Conservation (phyloP, 2,329 filamentous ascomycete genomes). For the Ophiocordyceps camponoti-leonardi region DNA sequence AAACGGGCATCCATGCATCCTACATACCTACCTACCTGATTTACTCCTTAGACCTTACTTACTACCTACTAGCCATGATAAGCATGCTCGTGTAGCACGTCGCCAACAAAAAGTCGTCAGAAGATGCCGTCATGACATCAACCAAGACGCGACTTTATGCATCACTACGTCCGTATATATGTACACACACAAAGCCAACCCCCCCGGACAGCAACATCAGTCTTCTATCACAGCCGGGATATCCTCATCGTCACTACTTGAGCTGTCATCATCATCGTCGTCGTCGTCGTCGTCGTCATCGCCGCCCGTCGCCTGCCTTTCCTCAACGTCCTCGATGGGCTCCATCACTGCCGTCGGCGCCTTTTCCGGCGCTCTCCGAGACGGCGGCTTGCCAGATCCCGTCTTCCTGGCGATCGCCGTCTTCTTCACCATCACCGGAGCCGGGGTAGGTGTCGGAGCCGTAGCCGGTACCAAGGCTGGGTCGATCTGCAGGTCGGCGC, state of each 20-base stretch:
- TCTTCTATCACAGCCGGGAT: background rate
- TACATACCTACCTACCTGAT: too few relatives aligned
- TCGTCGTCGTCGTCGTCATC: conserved; percentile 4
- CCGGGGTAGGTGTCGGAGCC: conserved; percentile 4
- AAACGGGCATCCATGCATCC: too few relatives aligned
- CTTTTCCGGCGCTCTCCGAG: conserved; percentile 8
- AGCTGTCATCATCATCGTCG: background rate
- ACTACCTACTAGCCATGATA: too few relatives aligned
- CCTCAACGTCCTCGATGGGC: conserved; percentile 13
- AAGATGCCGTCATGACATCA: too few relatives aligned
- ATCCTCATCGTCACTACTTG: background rate
- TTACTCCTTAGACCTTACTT: too few relatives aligned
- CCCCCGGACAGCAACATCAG: background rate
- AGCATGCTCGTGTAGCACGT: too few relatives aligned
- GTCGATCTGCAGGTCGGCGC: conserved; percentile 14
- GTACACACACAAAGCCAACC: background rate
- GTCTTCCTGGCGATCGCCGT: conserved; percentile 10
- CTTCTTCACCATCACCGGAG: conserved; percentile 8
- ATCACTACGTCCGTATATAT: too few relatives aligned
- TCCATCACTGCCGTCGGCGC: conserved; percentile 10
- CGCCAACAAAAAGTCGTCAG: too few relatives aligned
- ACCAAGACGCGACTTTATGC: too few relatives aligned
- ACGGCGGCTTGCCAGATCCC: conserved; percentile 6
- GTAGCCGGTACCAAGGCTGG: conserved; percentile 9
- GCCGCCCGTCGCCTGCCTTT: conserved; percentile 1